Evolutionary conservation across 345 rosid genomes (phyloP).

Genomic region (Ceriops decandra): DNA sequence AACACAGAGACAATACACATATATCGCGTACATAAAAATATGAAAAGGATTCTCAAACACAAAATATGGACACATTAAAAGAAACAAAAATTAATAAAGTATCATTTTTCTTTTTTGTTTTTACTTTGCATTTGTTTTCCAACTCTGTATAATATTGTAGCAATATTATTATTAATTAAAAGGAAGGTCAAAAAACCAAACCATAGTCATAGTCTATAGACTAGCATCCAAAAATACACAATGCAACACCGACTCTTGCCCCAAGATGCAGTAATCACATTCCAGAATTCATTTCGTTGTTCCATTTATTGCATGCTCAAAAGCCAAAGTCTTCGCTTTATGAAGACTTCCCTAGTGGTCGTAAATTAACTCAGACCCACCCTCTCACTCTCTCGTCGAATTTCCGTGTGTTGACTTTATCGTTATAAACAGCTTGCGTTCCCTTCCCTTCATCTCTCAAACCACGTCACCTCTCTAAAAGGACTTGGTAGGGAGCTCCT

Average conservation of each 20-base stretch:
- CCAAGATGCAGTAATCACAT: background rate
- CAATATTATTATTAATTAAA: background rate
- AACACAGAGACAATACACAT: no score
- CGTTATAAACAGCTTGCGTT: conserved; percentile 3
- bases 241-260: conserved; percentile 10
- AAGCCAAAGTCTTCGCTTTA: conserved; percentile 8
- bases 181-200: background rate
- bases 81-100: no score
- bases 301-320: background rate
- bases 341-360: conserved; percentile 11
- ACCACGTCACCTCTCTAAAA: no score
- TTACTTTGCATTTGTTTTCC: no score
- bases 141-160: no score
- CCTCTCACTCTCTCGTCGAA: background rate
- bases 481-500: background rate
- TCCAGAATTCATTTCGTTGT: background rate
- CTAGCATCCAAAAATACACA: no score
- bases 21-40: no score
- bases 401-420: conserved; percentile 42
- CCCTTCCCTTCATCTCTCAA: background rate
- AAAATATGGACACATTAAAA: no score
- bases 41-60: no score
- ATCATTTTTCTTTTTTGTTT: no score
- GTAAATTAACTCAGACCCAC: background rate
- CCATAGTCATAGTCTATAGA: no score